phyloP scores from a whole-genome alignment of 352 stramenopile species.

The Phytophthora rubi region DNA sequence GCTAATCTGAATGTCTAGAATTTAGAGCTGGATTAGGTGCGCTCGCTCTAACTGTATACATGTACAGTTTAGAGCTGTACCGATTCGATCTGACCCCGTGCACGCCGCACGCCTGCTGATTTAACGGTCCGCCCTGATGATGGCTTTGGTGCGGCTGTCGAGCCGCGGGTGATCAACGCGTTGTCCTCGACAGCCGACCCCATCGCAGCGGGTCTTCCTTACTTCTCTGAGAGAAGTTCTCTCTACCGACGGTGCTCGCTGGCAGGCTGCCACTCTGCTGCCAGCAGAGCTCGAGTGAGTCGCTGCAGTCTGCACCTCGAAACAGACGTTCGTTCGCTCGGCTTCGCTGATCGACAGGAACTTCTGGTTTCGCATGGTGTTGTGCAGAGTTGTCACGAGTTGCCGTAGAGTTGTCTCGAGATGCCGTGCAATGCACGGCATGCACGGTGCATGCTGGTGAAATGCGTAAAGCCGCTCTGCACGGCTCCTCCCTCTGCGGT shows the following conservation, averaged over 20 bases:
- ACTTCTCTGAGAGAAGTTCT: background rate
- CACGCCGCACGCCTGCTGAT: background rate
- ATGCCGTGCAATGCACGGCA: background rate
- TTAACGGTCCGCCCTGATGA: conserved; percentile 8
- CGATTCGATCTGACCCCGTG: conserved; percentile 1
- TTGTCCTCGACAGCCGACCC: conserved; percentile 6
- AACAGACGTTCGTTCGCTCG: conserved; percentile 2
- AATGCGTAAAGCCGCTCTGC: conserved; percentile 2
- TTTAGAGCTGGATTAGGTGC: conserved; percentile 1
- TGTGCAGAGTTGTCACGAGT: conserved; percentile 14
- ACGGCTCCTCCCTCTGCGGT: background rate
- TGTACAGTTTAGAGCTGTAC: background rate
- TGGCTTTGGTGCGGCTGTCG: background rate
- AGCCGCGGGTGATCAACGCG: background rate
- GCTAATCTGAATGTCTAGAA: background rate
- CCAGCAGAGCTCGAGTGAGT: background rate
- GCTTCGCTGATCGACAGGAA: conserved; percentile 9
- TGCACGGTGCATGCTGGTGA: conserved; percentile 2
- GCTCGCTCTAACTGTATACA: background rate
- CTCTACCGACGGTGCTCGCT: conserved; percentile 2
- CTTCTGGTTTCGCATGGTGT: conserved; percentile 22
- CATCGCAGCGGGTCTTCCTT: conserved; percentile 16
- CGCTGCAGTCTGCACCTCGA: background rate
- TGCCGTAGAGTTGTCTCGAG: conserved; percentile 7
- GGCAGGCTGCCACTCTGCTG: background rate